Conservation (phyloP, 495 filamentous ascomycete species). For the Elaphomyces granulatus region DNA sequence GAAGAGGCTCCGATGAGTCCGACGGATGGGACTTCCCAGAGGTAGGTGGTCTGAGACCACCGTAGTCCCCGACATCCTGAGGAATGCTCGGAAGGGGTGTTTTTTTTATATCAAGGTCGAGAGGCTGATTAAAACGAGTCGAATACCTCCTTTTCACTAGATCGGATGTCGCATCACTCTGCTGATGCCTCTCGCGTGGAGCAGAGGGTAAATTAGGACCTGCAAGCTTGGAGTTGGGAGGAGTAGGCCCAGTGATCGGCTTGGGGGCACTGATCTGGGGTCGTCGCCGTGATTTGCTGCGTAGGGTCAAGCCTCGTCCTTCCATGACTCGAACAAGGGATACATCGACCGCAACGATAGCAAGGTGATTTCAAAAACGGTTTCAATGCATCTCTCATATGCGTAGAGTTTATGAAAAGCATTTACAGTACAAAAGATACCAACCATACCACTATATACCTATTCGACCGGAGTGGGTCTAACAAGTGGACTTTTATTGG, state of each 20-base stretch:
- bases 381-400: too few relatives aligned
- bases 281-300: conserved; percentile 68
- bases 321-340: too few relatives aligned
- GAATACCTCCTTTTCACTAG: conserved; percentile 91
- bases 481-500: too few relatives aligned
- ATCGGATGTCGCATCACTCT: conserved; percentile 57
- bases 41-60: conserved; percentile 29
- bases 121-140: conserved; percentile 67
- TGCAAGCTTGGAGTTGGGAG: conserved; percentile 20
- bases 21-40: conserved; percentile 33
- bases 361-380: too few relatives aligned
- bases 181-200: conserved; percentile 20
- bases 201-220: conserved; percentile 16
- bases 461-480: too few relatives aligned
- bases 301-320: conserved; percentile 69
- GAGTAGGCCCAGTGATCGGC: conserved; percentile 50
- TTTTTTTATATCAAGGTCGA: conserved; percentile 49
- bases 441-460: too few relatives aligned
- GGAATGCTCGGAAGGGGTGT: conserved; percentile 52
- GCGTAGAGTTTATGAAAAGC: too few relatives aligned
- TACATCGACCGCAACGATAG: not conserved
- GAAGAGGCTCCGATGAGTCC: conserved; percentile 27
- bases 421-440: too few relatives aligned
- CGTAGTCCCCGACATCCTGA: conserved; percentile 36
- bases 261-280: conserved; percentile 73